These are phyloP conservation scores for Termitomyces sp. DNA, from an alignment of 768 basidiomycete genomes.

Conservation along the genomic window DNA sequence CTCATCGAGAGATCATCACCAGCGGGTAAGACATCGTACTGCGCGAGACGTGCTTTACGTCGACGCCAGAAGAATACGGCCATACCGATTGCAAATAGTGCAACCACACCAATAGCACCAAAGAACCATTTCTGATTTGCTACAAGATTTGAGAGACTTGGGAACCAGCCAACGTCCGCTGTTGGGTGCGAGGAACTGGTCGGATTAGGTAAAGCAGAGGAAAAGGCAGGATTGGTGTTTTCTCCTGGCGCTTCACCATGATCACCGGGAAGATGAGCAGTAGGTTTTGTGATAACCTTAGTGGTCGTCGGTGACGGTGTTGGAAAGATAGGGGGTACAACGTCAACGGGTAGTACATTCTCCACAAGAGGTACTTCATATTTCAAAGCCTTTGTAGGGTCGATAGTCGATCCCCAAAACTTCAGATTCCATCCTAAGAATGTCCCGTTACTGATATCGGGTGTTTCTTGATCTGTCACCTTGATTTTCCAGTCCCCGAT, in stretches of 20 bases:
- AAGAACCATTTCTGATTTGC: slow-evolving; percentile 87
- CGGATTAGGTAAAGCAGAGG: slow-evolving; percentile 24
- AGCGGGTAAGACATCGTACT: slow-evolving; percentile 55
- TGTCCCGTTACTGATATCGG: slow-evolving; percentile 44
- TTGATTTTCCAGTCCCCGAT: slow-evolving; percentile 86
- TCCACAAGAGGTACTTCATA: slow-evolving; percentile 57
- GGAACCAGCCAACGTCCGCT: slow-evolving; percentile 77
- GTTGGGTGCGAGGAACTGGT: slow-evolving; percentile 40
- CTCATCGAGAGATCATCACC: slow-evolving; percentile 78
- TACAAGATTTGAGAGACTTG: slow-evolving; percentile 67
- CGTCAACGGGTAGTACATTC: slow-evolving; percentile 39
- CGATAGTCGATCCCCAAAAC: slow-evolving; percentile 85
- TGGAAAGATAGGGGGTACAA: slow-evolving; percentile 31
- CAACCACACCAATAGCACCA: slow-evolving; percentile 72
- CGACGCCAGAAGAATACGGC: slow-evolving; percentile 82
- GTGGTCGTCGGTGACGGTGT: slow-evolving; percentile 32
- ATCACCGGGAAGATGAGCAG: slow-evolving; percentile 80
- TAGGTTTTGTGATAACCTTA: slow-evolving; percentile 78
- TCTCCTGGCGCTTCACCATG: slow-evolving; percentile 79
- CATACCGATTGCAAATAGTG: slow-evolving; percentile 63
- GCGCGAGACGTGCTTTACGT: slow-evolving; percentile 32
- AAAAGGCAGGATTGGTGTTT: slow-evolving; percentile 69
- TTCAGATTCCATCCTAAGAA: slow-evolving; percentile 92
- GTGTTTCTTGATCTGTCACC: slow-evolving; percentile 72
- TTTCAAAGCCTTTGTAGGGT: slow-evolving; percentile 56